Base-by-base conservation (phyloP, 176 grass and related monocot species). In the Hyparrhenia diplandra region DNA sequence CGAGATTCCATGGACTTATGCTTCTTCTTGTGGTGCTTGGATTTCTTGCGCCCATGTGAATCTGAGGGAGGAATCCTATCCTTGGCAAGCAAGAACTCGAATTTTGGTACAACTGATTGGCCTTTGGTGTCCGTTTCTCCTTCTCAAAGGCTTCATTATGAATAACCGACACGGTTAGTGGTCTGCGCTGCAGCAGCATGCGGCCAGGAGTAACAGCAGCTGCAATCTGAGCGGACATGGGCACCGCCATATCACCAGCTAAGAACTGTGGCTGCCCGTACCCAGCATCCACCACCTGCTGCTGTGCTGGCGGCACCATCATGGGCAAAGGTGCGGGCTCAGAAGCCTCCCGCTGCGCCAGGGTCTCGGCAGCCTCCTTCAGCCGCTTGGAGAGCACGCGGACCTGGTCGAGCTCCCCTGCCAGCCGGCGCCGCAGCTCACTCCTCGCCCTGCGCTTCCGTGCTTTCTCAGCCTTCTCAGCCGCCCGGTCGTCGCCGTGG, bases 121-220 rank as follows among this genome's bases (percentile, higher is more conserved):
- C 92, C 78, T 92, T 98, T 25, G 95, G 95, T 2, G 90, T 95
- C 24, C 90, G 63, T 63, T 98, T 98, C 80, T 94, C 94, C 85
- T 94, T 97, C 51, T 98, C 92, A 8, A 95, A 76, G 37, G 79
- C 58, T 58, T 98, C 95, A 8, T 59, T 83, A 17, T 60, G 84
- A 74, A 80, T 69, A 18, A 93, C 84, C 0, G 90, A 85, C 42
- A 95, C 86, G 12, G 90, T 95, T 10, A 91, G 21, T 5, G 89
- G 87, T 10, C 60, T 29, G 6, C 78, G 85, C 27, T 83, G 84
- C 1, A 62, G 65, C 17, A 78, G 23, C 0, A 80, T 54, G 5
- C 41, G 52, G 47, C 64, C 68, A 62, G 84, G 41, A 10, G 68
- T 62, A 88, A 79, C 47, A 21, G 47, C 1, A 9, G 27, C 3